phyloP scores from a whole-genome alignment of 495 filamentous ascomycete genomes.

The Jackrogersella multiformis region DNA sequence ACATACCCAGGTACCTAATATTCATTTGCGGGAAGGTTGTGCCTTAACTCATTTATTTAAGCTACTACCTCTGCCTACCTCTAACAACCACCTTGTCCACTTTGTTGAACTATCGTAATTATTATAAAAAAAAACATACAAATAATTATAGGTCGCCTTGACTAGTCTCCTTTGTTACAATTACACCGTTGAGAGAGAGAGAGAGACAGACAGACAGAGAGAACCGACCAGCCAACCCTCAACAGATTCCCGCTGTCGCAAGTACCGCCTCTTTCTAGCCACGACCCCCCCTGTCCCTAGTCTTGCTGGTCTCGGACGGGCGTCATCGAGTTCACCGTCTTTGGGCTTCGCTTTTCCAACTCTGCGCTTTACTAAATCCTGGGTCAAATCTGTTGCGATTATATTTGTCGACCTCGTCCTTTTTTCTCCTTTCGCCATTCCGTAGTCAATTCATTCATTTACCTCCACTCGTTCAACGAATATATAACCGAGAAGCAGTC shows the following conservation, averaged over 20 bases:
- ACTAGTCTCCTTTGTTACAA: conserved; percentile 10
- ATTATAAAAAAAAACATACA: conserved; percentile 11
- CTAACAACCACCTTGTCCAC: background rate
- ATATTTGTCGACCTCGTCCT: background rate
- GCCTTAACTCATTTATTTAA: too few species aligned
- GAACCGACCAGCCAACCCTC: conserved; percentile 14
- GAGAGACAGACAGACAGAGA: too few species aligned
- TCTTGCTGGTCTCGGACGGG: conserved; percentile 3
- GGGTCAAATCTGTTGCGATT: conserved; percentile 15
- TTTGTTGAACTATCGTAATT: conserved; percentile 11
- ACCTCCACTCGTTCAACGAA: conserved; percentile 1
- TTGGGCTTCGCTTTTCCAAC: conserved; percentile 11
- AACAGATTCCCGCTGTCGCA: conserved; percentile 23
- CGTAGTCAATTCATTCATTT: background rate
- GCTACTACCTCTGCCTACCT: background rate
- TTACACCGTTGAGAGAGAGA: background rate
- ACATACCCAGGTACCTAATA: background rate
- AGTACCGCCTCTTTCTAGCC: conserved; percentile 11
- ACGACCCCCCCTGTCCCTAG: conserved; percentile 24
- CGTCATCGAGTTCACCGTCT: conserved; percentile 39
- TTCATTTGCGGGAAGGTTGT: too few species aligned
- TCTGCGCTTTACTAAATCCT: conserved; percentile 17
- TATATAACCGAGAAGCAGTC: background rate
- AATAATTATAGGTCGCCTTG: background rate
- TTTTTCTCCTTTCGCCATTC: background rate